Base-by-base conservation (phyloP, 768 basidiomycete genomes). In the Goffeauzyma gilvescens region DNA sequence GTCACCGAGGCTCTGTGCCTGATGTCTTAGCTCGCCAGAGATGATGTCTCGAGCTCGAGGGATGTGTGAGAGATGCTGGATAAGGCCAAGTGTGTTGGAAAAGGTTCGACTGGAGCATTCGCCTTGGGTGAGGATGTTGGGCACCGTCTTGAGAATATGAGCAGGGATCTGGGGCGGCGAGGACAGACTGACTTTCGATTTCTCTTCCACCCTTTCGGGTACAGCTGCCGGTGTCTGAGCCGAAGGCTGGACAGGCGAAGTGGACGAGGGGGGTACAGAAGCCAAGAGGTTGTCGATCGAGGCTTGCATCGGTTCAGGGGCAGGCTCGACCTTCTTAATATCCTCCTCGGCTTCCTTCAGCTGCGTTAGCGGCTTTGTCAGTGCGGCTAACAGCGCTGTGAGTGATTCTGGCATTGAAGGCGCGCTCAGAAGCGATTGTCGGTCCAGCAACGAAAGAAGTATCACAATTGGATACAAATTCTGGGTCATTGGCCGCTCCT, bases 21-120 rank as follows among this genome's bases (percentile, higher is more conserved):
- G 81, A 3, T 70, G 60, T 45, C 78, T 76, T 32, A 98, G 70
- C 64, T 98, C 93, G 49, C 79, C 75, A 3, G 89, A 79, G 50
- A 98, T 78, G 32, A 81, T 75, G 41, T 89, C 84, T 32, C 84
- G 77, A 6, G 81, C 82, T 44, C 84, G 83, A 5, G 84, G 79
- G 46, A 95, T 75, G 62, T 74, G 73, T 0, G 87, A 89, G 17
- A 96, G 68, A 55, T 98, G 78, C 62, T 90, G 85, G 44, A 98
- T 96, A 25, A 95, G 73, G 14, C 78, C 71, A 32, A 96, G 70
- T 30, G 84, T 87, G 58, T 87, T 78, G 52, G 86, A 80, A 73
- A 98, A 98, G n/a, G 89, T 93, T 24, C 81, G 73, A 32, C 80
- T 82, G 18, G 87, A 86, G 58, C 90, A 96, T 68, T 98, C 93